phyloP scores from a whole-genome alignment of 1,139 yeast genomes.

The Scheffersomyces quercinus region DNA sequence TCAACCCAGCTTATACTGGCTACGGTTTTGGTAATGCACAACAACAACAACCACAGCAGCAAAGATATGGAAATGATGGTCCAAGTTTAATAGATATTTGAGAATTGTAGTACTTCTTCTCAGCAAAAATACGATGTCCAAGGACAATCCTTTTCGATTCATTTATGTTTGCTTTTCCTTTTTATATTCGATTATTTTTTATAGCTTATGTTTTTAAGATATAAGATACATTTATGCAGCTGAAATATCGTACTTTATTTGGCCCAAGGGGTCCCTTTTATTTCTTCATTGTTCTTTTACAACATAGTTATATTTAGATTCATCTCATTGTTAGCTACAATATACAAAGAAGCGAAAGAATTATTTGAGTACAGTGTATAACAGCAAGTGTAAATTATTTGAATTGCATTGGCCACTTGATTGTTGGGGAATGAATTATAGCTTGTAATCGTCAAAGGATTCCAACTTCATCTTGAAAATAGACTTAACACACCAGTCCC shows the following conservation, averaged over 20 bases:
- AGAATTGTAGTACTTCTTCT: neutral
- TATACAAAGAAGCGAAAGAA: neutral
- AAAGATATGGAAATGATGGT: conserved; percentile 26
- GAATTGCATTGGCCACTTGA: too few species aligned
- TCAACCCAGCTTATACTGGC: conserved; percentile 68
- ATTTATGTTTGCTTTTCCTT: too few species aligned
- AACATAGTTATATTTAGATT: neutral
- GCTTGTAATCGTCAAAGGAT: conserved; percentile 21
- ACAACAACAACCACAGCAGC: conserved; percentile 20
- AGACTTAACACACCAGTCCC: conserved; percentile 70
- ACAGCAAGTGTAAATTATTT: too few species aligned
- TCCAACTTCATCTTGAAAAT: conserved; percentile 51
- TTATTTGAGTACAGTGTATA: too few species aligned
- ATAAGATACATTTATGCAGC: too few species aligned
- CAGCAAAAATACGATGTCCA: too few species aligned
- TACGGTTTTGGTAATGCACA: conserved; percentile 86
- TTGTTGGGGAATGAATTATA: conserved; percentile 9
- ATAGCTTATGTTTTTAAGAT: too few species aligned
- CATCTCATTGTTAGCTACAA: neutral
- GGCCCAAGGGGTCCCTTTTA: too few species aligned
- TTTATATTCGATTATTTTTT: too few species aligned
- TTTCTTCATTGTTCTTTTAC: neutral
- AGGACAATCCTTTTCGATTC: too few species aligned
- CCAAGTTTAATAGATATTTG: conserved; percentile 52
- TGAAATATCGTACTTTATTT: too few species aligned